These are phyloP conservation scores for Gymnopilus junonius DNA, from an alignment of 768 basidiomycete species.

Conservation along the genomic window DNA sequence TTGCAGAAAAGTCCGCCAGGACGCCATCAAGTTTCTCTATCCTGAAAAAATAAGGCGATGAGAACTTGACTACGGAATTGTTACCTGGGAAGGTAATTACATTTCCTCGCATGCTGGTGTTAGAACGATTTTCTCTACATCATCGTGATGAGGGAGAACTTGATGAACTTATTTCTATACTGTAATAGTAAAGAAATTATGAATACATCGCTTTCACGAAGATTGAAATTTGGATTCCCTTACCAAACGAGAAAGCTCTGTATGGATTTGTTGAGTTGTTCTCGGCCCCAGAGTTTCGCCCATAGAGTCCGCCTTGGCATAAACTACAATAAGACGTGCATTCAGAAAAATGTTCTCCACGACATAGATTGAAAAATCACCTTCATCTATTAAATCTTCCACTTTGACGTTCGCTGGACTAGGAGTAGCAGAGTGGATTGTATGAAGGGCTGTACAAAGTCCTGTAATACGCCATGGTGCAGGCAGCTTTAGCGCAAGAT, in stretches of 20 bases:
- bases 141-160: background rate
- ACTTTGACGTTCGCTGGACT: background rate
- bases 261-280: background rate
- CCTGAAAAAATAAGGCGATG: background rate
- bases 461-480: background rate
- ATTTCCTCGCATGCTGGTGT: background rate
- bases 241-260: constrained; percentile 5
- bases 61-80: background rate
- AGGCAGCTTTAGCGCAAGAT: background rate
- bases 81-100: background rate
- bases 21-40: background rate
- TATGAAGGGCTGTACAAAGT: background rate
- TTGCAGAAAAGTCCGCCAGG: background rate
- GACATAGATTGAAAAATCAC: background rate
- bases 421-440: background rate
- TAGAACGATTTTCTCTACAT: background rate
- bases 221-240: too few relatives aligned
- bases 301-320: background rate
- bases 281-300: constrained; percentile 5
- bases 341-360: background rate
- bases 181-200: background rate
- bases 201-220: too few relatives aligned
- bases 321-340: background rate
- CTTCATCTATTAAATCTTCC: background rate
- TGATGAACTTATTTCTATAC: background rate